Percentiles rank a stretch among this genome's conserved stretches.
Evolutionary conservation across 352 stramenopile species (phyloP).

Genomic region (Phytophthora melonis): DNA sequence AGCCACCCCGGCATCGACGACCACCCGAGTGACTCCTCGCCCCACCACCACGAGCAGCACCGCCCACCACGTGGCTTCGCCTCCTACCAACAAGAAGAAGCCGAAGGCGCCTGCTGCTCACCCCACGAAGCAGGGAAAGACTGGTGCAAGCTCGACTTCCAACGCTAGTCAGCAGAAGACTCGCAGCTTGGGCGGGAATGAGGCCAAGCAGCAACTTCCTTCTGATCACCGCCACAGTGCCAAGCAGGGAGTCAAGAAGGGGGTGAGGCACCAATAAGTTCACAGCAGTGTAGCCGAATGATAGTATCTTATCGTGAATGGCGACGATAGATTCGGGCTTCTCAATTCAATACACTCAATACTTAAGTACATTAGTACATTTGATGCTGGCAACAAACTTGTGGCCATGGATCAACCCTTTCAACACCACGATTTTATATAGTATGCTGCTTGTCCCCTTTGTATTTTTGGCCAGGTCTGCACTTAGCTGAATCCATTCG

Average conservation of each 20-base stretch:
- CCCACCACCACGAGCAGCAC: not conserved
- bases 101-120: constrained; percentile 4
- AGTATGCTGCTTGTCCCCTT: too few species aligned
- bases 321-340: too few species aligned
- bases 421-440: too few species aligned
- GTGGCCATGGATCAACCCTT: too few species aligned
- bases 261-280: constrained; percentile 1
- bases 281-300: too few species aligned
- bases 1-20: constrained; percentile 14
- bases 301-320: too few species aligned
- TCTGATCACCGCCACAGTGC: constrained; percentile 6
- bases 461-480: too few species aligned
- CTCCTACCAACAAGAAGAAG: not conserved
- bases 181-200: constrained; percentile 3
- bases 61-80: not conserved
- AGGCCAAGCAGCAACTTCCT: constrained; percentile 10
- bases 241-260: not conserved
- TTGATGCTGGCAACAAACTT: too few species aligned
- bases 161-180: constrained; percentile 1
- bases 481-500: too few species aligned
- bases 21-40: not conserved
- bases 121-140: constrained; percentile 14
- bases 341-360: too few species aligned
- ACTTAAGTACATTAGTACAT: too few species aligned
- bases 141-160: not conserved